phyloP scores from a whole-genome alignment of 768 basidiomycete species.

The Macrocybe gigantea region DNA sequence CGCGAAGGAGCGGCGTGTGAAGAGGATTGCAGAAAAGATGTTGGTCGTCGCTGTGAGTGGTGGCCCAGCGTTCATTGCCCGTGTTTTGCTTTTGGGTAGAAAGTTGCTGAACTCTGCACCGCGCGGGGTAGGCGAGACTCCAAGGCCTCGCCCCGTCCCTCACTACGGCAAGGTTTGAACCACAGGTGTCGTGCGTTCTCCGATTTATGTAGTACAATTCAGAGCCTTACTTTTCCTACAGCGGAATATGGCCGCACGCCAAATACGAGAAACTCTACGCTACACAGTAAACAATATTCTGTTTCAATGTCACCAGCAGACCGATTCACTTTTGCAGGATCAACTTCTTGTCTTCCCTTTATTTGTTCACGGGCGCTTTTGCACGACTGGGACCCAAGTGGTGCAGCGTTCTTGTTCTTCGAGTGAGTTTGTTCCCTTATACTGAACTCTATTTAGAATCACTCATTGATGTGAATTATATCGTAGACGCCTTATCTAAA shows the following conservation, averaged over 20 bases:
- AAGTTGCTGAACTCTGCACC: neutral
- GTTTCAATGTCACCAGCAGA: neutral
- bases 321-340: conserved; percentile 11
- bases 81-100: neutral
- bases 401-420: conserved; percentile 37
- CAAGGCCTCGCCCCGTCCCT: conserved; percentile 31
- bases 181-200: conserved; percentile 31
- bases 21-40: conserved; percentile 26
- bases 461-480: neutral
- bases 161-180: conserved; percentile 33
- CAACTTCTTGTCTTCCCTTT: conserved; percentile 25
- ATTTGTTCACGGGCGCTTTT: conserved; percentile 33
- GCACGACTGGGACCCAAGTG: conserved; percentile 33
- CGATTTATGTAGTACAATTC: neutral
- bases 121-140: conserved; percentile 25
- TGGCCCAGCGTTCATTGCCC: neutral
- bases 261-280: conserved; percentile 27
- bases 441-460: neutral
- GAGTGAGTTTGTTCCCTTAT: conserved; percentile 17
- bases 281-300: conserved; percentile 21
- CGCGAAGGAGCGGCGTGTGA: conserved; percentile 32
- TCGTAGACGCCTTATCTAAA: conserved; percentile 38
- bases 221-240: conserved; percentile 8
- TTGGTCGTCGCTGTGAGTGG: conserved; percentile 28
- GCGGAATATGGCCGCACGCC: conserved; percentile 36